Base-by-base conservation (phyloP, 2,329 filamentous ascomycete genomes). In the Daldinia eschscholtzii region DNA sequence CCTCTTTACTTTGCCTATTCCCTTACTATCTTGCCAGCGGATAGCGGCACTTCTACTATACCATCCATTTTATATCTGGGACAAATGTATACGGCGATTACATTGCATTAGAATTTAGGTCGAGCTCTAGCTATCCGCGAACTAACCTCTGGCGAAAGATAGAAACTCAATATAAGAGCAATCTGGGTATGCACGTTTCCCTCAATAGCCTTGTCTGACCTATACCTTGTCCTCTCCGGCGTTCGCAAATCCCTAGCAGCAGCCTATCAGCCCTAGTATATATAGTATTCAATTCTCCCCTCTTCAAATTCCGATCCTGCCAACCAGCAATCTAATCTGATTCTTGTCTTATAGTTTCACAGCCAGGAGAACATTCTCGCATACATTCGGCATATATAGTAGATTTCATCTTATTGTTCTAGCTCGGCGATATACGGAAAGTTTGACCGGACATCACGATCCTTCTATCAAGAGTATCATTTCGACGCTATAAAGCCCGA, bases 371-470 rank as follows among this genome's bases (percentile, higher is more conserved):
- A 63, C 26, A 42, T 62, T 67, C 46, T 66, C 64, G 64, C 64
- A 67, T 67, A 64, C 53, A 61, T 66, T 61, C 52, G 20, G 42
- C 59, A 35, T 71, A 70, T 71, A 74, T 72, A 73, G 48, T 68
- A 70, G 62, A 71, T 26, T 44, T 53, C 23, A 41, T 50, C 56
- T 23, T 42, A 42, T 56, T 53, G 4, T 30, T 62, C 23, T 33
- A 20, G 18, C 39, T 52, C 46, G 50, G 57, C 68, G 65, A 67
- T 50, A 20, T 59, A 59, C 37, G 50, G 39, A 20, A 44, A 53
- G 26, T 39, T 33, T 61, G 46, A 56, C 50, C 53, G 37, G 33
- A 57, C 42, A 64, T 61, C 56, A 65, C 64, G 56, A 59, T 55
- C 57, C 15, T 37, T 33, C 56, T 23, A 37, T 50, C 55, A 46